Percentiles rank a stretch among this genome's conserved stretches.
Conservation (phyloP, 345 rosid species). For the Isatis tinctoria region DNA sequence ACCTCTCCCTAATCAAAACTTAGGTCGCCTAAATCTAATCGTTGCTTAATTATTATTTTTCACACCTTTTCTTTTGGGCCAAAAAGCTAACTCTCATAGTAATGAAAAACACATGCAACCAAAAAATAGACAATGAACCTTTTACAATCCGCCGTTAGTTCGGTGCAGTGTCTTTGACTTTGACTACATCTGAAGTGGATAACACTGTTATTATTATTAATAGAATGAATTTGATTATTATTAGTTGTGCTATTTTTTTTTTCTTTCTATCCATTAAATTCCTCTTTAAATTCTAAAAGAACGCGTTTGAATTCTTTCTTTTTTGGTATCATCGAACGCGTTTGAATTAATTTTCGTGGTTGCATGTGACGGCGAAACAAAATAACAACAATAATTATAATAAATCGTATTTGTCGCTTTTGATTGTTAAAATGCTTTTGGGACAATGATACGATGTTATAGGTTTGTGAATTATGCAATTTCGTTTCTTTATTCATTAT, state of each 20-base stretch:
- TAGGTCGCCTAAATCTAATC: not conserved
- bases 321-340: not conserved
- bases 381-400: not conserved
- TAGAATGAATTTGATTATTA: not conserved
- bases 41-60: not conserved
- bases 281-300: not conserved
- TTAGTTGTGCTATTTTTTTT: not conserved
- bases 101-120: not conserved
- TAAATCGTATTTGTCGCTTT: conserved; percentile 16
- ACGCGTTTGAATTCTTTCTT: conserved; percentile 7
- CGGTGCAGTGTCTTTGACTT: conserved; percentile 1
- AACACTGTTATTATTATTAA: not conserved
- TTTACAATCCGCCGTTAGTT: not conserved
- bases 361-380: conserved; percentile 21
- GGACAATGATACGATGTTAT: not conserved
- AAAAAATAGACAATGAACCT: not conserved
- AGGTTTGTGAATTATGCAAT: not conserved
- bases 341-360: conserved; percentile 3
- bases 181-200: not conserved
- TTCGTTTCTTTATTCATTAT: not conserved
- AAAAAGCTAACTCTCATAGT: not conserved
- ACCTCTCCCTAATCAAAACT: not conserved
- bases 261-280: not conserved
- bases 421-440: not conserved
- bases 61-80: not conserved